These are phyloP conservation scores for Daldinia caldariorum DNA, from an alignment of 495 filamentous ascomycete genomes.

Conservation along the genomic window DNA sequence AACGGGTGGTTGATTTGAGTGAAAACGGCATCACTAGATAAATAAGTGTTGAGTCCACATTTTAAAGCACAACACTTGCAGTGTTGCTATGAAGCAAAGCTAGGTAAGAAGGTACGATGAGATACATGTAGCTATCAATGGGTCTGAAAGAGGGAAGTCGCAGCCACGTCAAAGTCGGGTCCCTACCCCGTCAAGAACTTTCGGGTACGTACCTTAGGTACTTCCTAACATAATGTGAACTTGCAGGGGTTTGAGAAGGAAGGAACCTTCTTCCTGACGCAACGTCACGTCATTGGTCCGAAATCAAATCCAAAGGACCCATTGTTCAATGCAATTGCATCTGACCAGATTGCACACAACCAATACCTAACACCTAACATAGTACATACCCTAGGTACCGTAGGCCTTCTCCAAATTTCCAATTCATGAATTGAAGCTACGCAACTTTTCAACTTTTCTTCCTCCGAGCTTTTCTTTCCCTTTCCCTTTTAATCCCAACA, in stretches of 20 bases:
- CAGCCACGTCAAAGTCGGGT: neutral
- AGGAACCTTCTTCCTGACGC: slow-evolving; percentile 20
- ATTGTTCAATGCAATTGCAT: slow-evolving; percentile 36
- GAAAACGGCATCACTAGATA: too few relatives aligned
- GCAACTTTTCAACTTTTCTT: slow-evolving; percentile 14
- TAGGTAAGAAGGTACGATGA: too few relatives aligned
- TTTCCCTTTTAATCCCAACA: slow-evolving; percentile 11
- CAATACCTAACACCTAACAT: too few relatives aligned
- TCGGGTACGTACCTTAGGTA: too few relatives aligned
- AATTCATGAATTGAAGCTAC: slow-evolving; percentile 27
- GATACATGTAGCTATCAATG: too few relatives aligned
- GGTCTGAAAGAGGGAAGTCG: neutral
- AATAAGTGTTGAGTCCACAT: too few relatives aligned
- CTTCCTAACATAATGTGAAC: too few relatives aligned
- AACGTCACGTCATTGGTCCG: slow-evolving; percentile 40
- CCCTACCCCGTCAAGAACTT: slow-evolving; percentile 18
- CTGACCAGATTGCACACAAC: slow-evolving; percentile 40
- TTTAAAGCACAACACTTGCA: too few relatives aligned
- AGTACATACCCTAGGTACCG: too few relatives aligned
- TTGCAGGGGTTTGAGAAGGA: neutral
- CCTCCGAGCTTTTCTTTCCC: slow-evolving; percentile 5
- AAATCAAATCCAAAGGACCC: slow-evolving; percentile 26
- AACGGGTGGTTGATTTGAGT: too few relatives aligned
- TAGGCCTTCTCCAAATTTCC: slow-evolving; percentile 5
- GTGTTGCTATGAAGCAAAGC: too few relatives aligned